Evolutionary conservation across 805 yeast species (phyloP).

Genomic region (Tanozyma kutaoensis): DNA sequence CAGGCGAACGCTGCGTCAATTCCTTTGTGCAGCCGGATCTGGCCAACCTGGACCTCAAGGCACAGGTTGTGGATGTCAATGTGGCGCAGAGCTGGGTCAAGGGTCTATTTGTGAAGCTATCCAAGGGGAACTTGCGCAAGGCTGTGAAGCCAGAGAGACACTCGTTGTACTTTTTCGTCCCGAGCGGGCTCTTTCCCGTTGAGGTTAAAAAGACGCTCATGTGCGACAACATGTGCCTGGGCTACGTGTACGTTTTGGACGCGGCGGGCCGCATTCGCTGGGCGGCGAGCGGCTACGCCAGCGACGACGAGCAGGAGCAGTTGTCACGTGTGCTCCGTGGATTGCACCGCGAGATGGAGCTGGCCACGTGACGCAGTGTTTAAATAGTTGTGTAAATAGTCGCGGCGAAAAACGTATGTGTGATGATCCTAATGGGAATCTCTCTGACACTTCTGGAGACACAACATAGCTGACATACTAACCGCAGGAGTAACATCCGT

Average conservation of each 20-base stretch:
- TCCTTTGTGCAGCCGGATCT: slow-evolving; percentile 42
- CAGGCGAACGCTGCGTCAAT: slow-evolving; percentile 57
- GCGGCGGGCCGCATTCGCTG: slow-evolving; percentile 65
- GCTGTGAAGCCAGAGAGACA: slow-evolving; percentile 36
- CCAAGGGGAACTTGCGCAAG: slow-evolving; percentile 29
- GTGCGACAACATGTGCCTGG: slow-evolving; percentile 68
- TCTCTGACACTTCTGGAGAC: slow-evolving; percentile 13
- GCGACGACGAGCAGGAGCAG: slow-evolving; percentile 45
- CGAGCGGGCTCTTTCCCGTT: slow-evolving; percentile 44
- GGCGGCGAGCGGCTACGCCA: slow-evolving; percentile 81
- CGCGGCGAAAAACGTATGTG: background rate
- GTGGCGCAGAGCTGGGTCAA: slow-evolving; percentile 65
- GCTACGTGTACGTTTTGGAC: slow-evolving; percentile 75
- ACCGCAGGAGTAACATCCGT: background rate
- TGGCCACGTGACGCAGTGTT: background rate
- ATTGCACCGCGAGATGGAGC: slow-evolving; percentile 40
- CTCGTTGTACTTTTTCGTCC: slow-evolving; percentile 47
- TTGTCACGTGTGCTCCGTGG: slow-evolving; percentile 59
- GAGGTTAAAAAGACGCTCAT: slow-evolving; percentile 44
- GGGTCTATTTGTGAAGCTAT: slow-evolving; percentile 39
- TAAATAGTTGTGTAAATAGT: background rate
- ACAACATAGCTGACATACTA: background rate
- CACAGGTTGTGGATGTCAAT: slow-evolving; percentile 68
- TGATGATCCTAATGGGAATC: slow-evolving; percentile 22
- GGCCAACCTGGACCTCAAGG: slow-evolving; percentile 26